Conservation (phyloP, 164 flowering plant species). For the Sedum album region DNA sequence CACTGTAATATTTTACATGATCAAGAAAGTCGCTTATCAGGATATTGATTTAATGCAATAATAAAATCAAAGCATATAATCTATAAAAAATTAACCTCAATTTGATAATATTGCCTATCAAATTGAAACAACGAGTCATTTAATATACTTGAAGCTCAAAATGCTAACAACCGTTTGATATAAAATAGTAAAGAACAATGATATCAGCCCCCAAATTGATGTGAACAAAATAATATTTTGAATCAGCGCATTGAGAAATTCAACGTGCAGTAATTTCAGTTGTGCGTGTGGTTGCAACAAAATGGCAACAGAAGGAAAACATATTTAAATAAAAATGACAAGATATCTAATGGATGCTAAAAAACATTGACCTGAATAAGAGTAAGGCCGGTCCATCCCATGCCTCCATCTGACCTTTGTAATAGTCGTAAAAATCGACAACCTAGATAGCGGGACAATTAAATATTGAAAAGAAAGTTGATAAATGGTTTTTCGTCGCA, state of each 20-base stretch:
- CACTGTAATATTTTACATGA: conserved; percentile 40
- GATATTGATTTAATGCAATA: neutral
- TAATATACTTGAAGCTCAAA: neutral
- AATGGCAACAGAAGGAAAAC: neutral
- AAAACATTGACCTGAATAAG: conserved; percentile 64
- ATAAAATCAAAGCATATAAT: neutral
- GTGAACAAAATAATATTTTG: neutral
- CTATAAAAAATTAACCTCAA: neutral
- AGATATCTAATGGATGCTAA: neutral
- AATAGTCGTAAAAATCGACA: conserved; percentile 86
- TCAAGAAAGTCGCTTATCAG: neutral
- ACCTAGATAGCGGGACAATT: conserved; percentile 31
- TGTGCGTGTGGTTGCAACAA: neutral
- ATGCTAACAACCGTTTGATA: neutral
- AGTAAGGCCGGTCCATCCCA: conserved; percentile 99
- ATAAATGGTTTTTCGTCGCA: too few relatives aligned
- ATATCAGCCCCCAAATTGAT: neutral
- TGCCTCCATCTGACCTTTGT: conserved; percentile 99
- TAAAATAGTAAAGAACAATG: neutral
- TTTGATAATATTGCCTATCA: neutral
- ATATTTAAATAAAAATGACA: neutral
- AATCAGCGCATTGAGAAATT: neutral
- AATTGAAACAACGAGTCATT: neutral
- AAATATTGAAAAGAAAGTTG: neutral
- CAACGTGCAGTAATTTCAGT: neutral